Evolutionary conservation across 306 rosid species (phyloP), one percentile per base, ranked within the genome.

Genomic region (Rosa chinensis): DNA sequence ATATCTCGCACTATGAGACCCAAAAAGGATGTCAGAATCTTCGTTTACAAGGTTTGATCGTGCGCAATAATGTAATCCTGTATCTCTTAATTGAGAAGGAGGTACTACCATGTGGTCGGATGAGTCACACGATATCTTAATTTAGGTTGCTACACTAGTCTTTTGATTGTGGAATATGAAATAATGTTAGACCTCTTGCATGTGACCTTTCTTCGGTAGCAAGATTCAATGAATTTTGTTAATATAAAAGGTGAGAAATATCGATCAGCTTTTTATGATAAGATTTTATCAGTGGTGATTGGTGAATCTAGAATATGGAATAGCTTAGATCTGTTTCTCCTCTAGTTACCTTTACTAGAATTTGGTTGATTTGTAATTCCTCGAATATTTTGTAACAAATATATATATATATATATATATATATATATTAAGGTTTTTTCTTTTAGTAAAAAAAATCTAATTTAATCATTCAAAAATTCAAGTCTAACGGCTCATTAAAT

Each of bases 41-140:
- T 56, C 47, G 68, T 74, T 56, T 58, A 11, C 25, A 58, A 56
- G 78, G 78, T 74, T n/a, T 42, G 69, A 56, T 56, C 78, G 40
- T 56, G 42, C 25, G 43, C 55, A 14, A 74, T 56, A 74, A 39
- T 53, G 39, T 63, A 58, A 13, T 21, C n/a, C 6, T 21, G 40
- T 40, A 42, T 56, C 21, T 74, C 4, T 56, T 23, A 12, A 56
- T 6, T 37, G 20, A n/a, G 0, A 8, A 13, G 21, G 40, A 3
- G 42, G 6, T 42, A 23, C 5, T 18, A 73, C 66, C 68, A 74
- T 74, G 68, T 56, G 52, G 48, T 55, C 16, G 10, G 50, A 53
- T 73, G 77, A 73, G 10, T 42, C 73, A 40, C 52, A 43, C 10
- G 52, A 42, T 68, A 68, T 68, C 17, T 68, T 68, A 66, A 66